Evolutionary conservation across 305 asterid species (phyloP), one percentile per base, ranked within the genome.

Genomic region (Caryopteris hybrid): DNA sequence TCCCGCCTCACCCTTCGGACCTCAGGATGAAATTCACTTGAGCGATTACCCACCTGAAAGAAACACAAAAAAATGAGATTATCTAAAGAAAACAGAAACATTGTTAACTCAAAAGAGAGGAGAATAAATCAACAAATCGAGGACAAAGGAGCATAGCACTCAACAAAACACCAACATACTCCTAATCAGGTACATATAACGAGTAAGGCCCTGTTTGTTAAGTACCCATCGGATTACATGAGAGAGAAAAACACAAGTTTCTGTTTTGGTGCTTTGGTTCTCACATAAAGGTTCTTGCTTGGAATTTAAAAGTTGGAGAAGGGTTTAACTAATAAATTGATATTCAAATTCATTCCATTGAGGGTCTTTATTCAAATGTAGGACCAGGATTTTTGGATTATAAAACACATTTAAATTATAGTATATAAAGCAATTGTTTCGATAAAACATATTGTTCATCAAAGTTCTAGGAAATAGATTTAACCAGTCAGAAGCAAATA

Each of bases 1-100:
- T 89, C 97, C 50, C 97, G 99, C 68, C 99, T 88, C 75, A 95
- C 99, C 73, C 89, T 86, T 86, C 99, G 85, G 68, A 89, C 96
- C 38, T 95, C 99, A 14, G 97, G 98, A 80, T 85, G 97, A 81
- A 95, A 95, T 80, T 95, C 99, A 78, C 99, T 95, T 13, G 99
- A 94, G 55, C 99, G 93, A 51, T 95, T 95, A 72, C 99, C 99
- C 67, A 95, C 88, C 99, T 95, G 85, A 59, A 50, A 74, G 67
- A 66, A 55, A 76, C 9, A 20, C 9, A 17, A n/a, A n/a, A 69
- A 68, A 20, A 70, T 2, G 20, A 22, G 34, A 52, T 38, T 53
- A 58, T 48, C 12, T 27, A 68, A 34, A 22, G 20, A 20, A n/a
- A 29, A 4, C 47, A 33, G 51, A 27, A 48, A 34, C 8, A 23